These are phyloP conservation scores for Pseudogymnoascus sp. DNA, from an alignment of 2,329 filamentous ascomycete genomes.

Conservation along the genomic window DNA sequence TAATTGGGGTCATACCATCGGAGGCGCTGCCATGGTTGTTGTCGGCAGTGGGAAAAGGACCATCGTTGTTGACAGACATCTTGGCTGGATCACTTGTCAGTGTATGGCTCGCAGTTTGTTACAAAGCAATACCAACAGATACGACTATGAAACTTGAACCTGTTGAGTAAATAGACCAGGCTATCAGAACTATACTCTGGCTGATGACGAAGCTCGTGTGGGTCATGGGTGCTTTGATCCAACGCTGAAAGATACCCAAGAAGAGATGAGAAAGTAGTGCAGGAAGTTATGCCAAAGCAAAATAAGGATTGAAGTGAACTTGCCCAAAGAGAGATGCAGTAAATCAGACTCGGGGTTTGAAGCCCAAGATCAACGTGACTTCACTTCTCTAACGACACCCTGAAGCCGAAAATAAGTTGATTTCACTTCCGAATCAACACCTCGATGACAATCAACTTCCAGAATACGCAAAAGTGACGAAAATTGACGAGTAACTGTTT, in stretches of 20 bases:
- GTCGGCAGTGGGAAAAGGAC: constrained; percentile 8
- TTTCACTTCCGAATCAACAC: neutral
- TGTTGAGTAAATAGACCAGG: neutral
- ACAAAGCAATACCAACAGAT: neutral
- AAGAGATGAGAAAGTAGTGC: neutral
- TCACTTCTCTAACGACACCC: neutral
- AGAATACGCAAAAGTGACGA: neutral
- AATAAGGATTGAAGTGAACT: neutral
- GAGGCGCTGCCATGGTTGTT: constrained; percentile 11
- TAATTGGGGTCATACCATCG: constrained; percentile 18
- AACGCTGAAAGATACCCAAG: neutral
- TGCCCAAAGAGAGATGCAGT: neutral
- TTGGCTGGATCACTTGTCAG: neutral
- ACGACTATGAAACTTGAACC: no score
- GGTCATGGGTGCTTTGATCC: neutral
- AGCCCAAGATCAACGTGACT: neutral
- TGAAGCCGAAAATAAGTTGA: neutral
- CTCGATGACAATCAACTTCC: neutral
- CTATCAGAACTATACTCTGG: neutral
- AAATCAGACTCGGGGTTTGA: neutral
- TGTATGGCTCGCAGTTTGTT: neutral
- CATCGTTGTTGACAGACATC: constrained; percentile 12
- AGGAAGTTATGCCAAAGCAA: neutral
- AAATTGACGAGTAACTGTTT: neutral
- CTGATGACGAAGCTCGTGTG: no score